Evolutionary conservation across 2,329 filamentous ascomycete species (phyloP).

Genomic region (Pestalotiopsis sp.): DNA sequence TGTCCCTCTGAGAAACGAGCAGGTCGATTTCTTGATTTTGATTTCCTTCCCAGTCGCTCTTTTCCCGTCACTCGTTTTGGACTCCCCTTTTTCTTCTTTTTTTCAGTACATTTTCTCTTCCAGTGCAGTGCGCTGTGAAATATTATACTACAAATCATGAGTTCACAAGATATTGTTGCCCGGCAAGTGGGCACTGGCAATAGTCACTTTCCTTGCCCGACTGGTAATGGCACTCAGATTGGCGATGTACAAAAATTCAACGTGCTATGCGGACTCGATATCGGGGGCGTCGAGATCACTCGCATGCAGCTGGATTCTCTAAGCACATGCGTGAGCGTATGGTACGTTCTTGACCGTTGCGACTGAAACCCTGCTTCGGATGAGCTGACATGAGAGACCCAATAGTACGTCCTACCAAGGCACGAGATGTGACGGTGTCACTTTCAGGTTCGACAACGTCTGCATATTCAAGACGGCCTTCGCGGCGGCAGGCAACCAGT

Average conservation of each 20-base stretch:
- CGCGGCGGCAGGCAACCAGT: neutral
- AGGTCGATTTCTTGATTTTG: neutral
- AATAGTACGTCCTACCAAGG: slow-evolving; percentile 1
- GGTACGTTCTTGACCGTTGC: slow-evolving; percentile 12
- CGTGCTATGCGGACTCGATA: slow-evolving; percentile 18
- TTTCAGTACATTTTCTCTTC: neutral
- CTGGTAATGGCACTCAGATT: slow-evolving; percentile 22
- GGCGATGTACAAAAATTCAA: slow-evolving; percentile 19
- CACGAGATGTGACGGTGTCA: slow-evolving; percentile 7
- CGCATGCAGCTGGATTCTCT: slow-evolving; percentile 20
- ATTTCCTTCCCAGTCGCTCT: neutral
- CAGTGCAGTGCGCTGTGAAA: neutral
- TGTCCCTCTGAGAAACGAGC: neutral
- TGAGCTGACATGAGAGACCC: neutral
- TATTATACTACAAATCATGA: neutral
- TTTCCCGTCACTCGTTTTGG: neutral
- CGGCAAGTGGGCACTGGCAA: neutral
- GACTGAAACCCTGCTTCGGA: neutral
- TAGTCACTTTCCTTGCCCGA: slow-evolving; percentile 19
- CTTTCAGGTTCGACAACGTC: slow-evolving; percentile 14
- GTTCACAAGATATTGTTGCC: neutral
- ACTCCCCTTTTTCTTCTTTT: neutral
- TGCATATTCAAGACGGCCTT: slow-evolving; percentile 11
- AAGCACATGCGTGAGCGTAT: slow-evolving; percentile 15
- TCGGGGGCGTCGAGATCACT: slow-evolving; percentile 18